Percentiles rank a stretch among this genome's conserved stretches.
Evolutionary conservation across 139 green algal genomes (phyloP).

Genomic region (Asterochloris erici): DNA sequence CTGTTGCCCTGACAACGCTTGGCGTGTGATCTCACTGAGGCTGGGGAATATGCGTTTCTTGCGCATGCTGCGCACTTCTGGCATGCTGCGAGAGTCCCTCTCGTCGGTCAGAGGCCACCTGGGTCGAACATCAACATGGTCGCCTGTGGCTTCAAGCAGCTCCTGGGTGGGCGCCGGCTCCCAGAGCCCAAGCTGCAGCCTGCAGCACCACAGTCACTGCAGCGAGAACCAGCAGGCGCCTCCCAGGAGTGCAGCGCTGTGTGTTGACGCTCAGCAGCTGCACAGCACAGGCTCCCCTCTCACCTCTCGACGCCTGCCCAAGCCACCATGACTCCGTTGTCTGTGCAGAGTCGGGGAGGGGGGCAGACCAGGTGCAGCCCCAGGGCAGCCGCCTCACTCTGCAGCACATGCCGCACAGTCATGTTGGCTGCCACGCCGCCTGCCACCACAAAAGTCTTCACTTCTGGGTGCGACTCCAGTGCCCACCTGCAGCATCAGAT

Average conservation of each 20-base stretch:
- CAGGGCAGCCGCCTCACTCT: slow-evolving; percentile 14
- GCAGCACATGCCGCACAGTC: slow-evolving; percentile 55
- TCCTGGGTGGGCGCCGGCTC: slow-evolving; percentile 22
- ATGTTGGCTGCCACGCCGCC: slow-evolving; percentile 92
- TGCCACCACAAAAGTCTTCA: slow-evolving; percentile 80
- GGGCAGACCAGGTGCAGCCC: slow-evolving; percentile 75
- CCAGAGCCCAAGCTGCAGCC: slow-evolving; percentile 39
- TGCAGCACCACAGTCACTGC: slow-evolving; percentile 5
- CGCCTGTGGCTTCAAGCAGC: slow-evolving; percentile 22
- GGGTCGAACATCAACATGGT: slow-evolving; percentile 80
- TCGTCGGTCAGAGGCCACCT: slow-evolving; percentile 81
- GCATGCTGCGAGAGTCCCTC: slow-evolving; percentile 28
- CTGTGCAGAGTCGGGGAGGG: slow-evolving; percentile 83
- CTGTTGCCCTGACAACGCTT: slow-evolving; percentile 1
- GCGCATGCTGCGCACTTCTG: slow-evolving; percentile 28
- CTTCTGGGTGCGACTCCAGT: slow-evolving; percentile 38
- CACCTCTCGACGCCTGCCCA: slow-evolving; percentile 90
- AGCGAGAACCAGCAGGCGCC: not conserved
- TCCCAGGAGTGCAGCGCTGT: not conserved
- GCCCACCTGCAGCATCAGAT: slow-evolving; percentile 41
- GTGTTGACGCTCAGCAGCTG: not conserved
- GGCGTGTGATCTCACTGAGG: slow-evolving; percentile 31
- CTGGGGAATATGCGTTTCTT: slow-evolving; percentile 44
- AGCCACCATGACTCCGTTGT: slow-evolving; percentile 98
- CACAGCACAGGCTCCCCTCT: not conserved